Percentiles rank a stretch among this genome's conserved stretches.
phyloP scores from a whole-genome alignment of 2,329 filamentous ascomycete genomes.

The Bipolaris zeicola region DNA sequence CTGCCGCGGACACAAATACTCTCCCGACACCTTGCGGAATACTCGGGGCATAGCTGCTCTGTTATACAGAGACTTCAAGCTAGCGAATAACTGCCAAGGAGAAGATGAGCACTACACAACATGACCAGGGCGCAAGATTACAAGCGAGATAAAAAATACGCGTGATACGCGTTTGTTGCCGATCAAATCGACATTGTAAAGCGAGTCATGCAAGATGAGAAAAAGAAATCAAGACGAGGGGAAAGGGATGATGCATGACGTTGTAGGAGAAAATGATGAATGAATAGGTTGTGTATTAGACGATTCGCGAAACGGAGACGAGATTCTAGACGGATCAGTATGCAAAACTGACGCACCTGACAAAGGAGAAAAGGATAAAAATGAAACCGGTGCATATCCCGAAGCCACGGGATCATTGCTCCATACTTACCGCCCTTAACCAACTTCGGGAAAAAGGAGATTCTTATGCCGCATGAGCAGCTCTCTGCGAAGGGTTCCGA shows the following conservation, averaged over 20 bases:
- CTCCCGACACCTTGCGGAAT: background rate
- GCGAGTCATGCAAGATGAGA: too few relatives aligned
- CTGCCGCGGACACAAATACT: background rate
- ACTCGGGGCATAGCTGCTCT: background rate
- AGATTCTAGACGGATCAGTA: background rate
- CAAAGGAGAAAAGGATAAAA: background rate
- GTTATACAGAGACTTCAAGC: background rate
- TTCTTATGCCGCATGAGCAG: constrained; percentile 10
- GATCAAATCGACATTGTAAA: too few relatives aligned
- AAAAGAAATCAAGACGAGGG: background rate
- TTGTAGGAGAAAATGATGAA: background rate
- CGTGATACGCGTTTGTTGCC: too few relatives aligned
- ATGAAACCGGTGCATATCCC: background rate
- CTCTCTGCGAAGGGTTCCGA: constrained; percentile 21
- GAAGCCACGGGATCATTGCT: background rate
- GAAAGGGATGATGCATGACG: background rate
- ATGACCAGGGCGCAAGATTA: too few relatives aligned
- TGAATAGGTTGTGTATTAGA: background rate
- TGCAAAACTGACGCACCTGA: background rate
- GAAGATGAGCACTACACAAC: too few relatives aligned
- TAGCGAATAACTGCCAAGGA: background rate
- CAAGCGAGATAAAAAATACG: background rate
- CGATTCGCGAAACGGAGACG: background rate
- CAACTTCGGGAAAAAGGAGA: background rate
- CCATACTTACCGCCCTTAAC: background rate